Percentiles rank a stretch among this genome's conserved stretches.
Evolutionary conservation across 352 stramenopile species (phyloP).

Genomic region (Phytophthora cactorum): DNA sequence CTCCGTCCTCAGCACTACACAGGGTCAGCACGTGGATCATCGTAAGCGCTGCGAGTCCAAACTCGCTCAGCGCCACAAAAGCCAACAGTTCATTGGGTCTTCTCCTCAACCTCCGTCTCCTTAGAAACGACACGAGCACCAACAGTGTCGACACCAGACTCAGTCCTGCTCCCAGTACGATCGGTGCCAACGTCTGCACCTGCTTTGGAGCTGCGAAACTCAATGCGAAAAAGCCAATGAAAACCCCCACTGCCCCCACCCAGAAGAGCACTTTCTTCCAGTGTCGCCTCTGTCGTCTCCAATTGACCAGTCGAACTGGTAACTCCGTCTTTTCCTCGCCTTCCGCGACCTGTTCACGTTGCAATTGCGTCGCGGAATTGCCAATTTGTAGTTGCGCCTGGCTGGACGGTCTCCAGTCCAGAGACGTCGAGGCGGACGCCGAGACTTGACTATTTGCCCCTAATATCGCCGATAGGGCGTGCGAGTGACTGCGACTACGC

Average conservation of each 20-base stretch:
- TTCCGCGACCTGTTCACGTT: conserved; percentile 12
- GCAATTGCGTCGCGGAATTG: conserved; percentile 10
- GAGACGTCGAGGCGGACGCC: conserved; percentile 12
- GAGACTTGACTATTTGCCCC: conserved; percentile 31
- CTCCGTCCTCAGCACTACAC: conserved; percentile 41
- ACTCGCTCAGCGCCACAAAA: conserved; percentile 68
- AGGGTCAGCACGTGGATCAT: conserved; percentile 52
- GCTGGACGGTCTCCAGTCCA: conserved; percentile 33
- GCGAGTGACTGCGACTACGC: conserved; percentile 47
- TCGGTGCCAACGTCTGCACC: conserved; percentile 47
- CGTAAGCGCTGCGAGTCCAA: conserved; percentile 53
- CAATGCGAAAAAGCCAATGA: conserved; percentile 50
- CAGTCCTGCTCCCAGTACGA: conserved; percentile 53
- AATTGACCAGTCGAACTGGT: conserved; percentile 36
- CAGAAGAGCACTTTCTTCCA: conserved; percentile 42
- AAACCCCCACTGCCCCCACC: conserved; percentile 31
- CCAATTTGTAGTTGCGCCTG: conserved; percentile 23
- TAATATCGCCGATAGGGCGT: conserved; percentile 51
- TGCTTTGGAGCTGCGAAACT: conserved; percentile 48
- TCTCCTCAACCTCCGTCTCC: conserved; percentile 39
- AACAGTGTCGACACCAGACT: conserved; percentile 59
- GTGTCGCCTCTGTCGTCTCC: conserved; percentile 29
- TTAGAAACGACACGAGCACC: conserved; percentile 62
- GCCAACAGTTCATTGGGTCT: conserved; percentile 74
- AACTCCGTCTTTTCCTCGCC: conserved; percentile 38